Evolutionary conservation across 169 alveolate species (phyloP).

Genomic region (Plasmodium falciparum): DNA sequence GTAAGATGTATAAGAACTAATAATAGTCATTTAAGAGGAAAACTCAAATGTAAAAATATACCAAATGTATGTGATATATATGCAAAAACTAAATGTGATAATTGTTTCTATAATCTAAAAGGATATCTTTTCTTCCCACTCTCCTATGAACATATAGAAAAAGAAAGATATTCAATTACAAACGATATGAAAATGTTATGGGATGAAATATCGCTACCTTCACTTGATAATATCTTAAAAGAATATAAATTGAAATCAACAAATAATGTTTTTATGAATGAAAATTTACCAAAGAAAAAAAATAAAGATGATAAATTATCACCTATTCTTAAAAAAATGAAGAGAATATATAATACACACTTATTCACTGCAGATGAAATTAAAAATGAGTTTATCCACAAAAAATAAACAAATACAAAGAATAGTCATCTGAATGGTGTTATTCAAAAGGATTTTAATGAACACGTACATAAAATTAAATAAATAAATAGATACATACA

Average conservation of each 20-base stretch:
- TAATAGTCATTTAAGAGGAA: conserved; percentile 81
- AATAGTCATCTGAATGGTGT: too few relatives aligned
- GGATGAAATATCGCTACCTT: conserved; percentile 78
- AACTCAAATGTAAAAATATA: conserved; percentile 75
- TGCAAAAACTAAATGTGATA: conserved; percentile 78
- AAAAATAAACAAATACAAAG: neutral
- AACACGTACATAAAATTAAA: too few relatives aligned
- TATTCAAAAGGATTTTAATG: too few relatives aligned
- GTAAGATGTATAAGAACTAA: conserved; percentile 80
- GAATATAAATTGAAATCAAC: conserved; percentile 77
- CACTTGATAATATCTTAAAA: conserved; percentile 38
- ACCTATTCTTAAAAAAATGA: conserved; percentile 79
- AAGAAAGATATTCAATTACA: conserved; percentile 77
- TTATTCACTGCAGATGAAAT: conserved; percentile 84
- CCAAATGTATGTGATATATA: conserved; percentile 80
- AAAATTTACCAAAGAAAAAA: conserved; percentile 56
- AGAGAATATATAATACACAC: conserved; percentile 83
- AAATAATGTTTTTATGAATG: conserved; percentile 49
- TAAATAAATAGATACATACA: too few relatives aligned
- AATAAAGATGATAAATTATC: conserved; percentile 60
- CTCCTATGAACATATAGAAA: conserved; percentile 77
- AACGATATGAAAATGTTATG: conserved; percentile 79
- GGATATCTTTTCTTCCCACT: conserved; percentile 80
- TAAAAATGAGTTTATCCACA: conserved; percentile 72
- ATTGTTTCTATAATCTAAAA: conserved; percentile 77